Percentiles rank a stretch among this genome's conserved stretches.
Evolutionary conservation across 140 eudicot genomes (phyloP).

Genomic region (Cichorium intybus): DNA sequence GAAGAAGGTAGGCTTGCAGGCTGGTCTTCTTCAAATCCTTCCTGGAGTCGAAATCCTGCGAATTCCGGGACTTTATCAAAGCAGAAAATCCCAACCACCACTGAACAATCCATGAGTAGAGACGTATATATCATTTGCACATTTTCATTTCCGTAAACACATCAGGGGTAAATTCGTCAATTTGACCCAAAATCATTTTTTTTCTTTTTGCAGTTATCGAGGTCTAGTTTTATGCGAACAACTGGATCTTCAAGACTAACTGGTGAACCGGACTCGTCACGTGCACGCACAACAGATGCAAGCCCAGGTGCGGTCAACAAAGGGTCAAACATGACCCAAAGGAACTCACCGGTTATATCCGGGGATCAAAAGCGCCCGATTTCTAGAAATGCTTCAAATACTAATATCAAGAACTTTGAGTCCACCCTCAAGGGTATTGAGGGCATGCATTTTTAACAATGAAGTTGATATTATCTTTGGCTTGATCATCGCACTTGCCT

Average conservation of each 20-base stretch:
- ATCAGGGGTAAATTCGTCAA: neutral
- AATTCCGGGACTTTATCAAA: slow-evolving; percentile 51
- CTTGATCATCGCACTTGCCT: neutral
- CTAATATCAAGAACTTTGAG: slow-evolving; percentile 51
- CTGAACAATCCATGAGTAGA: slow-evolving; percentile 43
- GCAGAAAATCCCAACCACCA: slow-evolving; percentile 51
- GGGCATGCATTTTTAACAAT: slow-evolving; percentile 44
- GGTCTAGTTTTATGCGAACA: slow-evolving; percentile 45
- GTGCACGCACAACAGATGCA: slow-evolving; percentile 47
- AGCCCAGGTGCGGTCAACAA: slow-evolving; percentile 43
- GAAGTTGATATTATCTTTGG: slow-evolving; percentile 34
- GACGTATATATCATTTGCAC: slow-evolving; percentile 32
- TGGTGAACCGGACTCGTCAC: slow-evolving; percentile 48
- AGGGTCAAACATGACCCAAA: slow-evolving; percentile 46
- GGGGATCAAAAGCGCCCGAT: slow-evolving; percentile 49
- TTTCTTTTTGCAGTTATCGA: slow-evolving; percentile 44
- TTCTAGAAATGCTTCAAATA: slow-evolving; percentile 34
- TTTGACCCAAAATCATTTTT: neutral
- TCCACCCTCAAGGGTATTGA: slow-evolving; percentile 62
- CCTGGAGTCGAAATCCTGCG: slow-evolving; percentile 50
- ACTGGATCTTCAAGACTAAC: slow-evolving; percentile 62
- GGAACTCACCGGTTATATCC: slow-evolving; percentile 56
- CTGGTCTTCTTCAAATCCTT: slow-evolving; percentile 48
- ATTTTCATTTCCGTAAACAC: neutral
- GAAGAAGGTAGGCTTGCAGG: slow-evolving; percentile 55